Conservation (phyloP, 2,329 filamentous ascomycete genomes). For the Penicillium sp. region DNA sequence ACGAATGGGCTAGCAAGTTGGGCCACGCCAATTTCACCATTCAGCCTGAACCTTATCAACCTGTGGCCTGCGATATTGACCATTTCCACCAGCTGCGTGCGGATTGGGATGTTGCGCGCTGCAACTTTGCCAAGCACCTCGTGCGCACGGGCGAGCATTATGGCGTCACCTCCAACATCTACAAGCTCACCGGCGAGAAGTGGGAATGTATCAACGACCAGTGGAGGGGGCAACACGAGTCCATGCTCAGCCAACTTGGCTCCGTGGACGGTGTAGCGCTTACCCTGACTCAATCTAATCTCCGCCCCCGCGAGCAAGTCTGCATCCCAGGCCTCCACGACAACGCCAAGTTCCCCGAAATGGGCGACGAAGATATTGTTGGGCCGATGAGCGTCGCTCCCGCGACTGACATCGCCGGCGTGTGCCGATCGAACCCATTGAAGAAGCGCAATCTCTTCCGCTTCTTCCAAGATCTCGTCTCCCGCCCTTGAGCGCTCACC, state of each 20-base stretch:
- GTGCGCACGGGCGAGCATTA: constrained; percentile 88
- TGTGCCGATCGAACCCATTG: constrained; percentile 39
- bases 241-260: constrained; percentile 55
- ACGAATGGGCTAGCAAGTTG: constrained; percentile 79
- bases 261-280: constrained; percentile 35
- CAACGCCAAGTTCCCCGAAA: constrained; percentile 79
- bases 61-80: constrained; percentile 59
- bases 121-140: constrained; percentile 86
- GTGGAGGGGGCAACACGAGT: constrained; percentile 71
- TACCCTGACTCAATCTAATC: constrained; percentile 38
- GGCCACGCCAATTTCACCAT: constrained; percentile 95
- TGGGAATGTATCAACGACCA: constrained; percentile 75
- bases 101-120: constrained; percentile 79
- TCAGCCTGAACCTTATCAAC: constrained; percentile 73
- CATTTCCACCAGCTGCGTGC: constrained; percentile 64
- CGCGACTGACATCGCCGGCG: constrained; percentile 42
- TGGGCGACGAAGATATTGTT: constrained; percentile 89
- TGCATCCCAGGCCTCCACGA: constrained; percentile 44
- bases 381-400: constrained; percentile 72
- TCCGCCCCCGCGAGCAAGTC: constrained; percentile 51
- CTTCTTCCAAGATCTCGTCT: constrained; percentile 45
- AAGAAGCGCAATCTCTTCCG: constrained; percentile 46
- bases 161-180: constrained; percentile 83
- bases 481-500: constrained; percentile 23
- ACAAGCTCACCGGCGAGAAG: constrained; percentile 79